A percentile compares a stretch with the other conserved stretches of the same genome.
Conservation (phyloP, 2,329 filamentous ascomycete species). For the Aspergillus alliaceus region DNA sequence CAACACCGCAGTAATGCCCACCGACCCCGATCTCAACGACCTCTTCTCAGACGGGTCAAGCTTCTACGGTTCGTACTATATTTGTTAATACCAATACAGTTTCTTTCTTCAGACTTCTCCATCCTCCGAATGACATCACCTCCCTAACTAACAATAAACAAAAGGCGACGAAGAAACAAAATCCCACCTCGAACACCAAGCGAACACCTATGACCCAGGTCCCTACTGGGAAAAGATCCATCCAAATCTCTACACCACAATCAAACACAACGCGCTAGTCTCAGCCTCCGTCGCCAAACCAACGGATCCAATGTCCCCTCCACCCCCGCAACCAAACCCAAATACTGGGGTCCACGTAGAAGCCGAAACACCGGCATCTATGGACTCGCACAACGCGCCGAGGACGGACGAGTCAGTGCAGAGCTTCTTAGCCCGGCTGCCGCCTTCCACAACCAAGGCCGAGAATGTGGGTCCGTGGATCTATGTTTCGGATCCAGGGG, state of each 20-base stretch:
- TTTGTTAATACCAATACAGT: neutral
- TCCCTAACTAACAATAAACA: neutral
- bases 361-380: neutral
- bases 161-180: constrained; percentile 58
- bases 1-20: neutral
- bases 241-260: constrained; percentile 32
- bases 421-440: neutral
- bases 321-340: neutral
- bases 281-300: too few relatives aligned
- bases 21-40: constrained; percentile 8
- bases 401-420: neutral
- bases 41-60: constrained; percentile 45
- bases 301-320: too few relatives aligned
- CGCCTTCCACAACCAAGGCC: neutral
- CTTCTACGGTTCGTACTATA: constrained; percentile 40
- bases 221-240: constrained; percentile 50
- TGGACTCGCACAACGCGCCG: neutral
- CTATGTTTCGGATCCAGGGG: constrained; percentile 63
- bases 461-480: constrained; percentile 62
- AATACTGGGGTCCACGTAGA: neutral
- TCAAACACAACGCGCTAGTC: constrained; percentile 22
- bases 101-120: neutral
- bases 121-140: neutral
- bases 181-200: constrained; percentile 50
- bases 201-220: constrained; percentile 51